Evolutionary conservation across 257 asterid genomes (phyloP), one percentile per base, ranked within the genome.

Genomic region (Fraxinus excelsior): DNA sequence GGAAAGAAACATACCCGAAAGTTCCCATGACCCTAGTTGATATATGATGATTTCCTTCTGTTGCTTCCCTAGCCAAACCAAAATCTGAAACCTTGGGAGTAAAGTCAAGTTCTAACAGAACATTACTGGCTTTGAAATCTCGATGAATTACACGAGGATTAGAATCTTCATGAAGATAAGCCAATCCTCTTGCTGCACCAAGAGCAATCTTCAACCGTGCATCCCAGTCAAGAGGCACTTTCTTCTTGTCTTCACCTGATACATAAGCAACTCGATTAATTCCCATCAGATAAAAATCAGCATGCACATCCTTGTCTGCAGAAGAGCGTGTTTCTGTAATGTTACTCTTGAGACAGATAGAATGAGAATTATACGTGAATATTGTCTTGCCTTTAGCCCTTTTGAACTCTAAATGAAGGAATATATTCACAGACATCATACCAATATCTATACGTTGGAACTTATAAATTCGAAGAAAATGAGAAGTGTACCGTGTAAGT

Each of bases 11-110:
- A 65, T 91, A 96, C 99, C 99, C 99, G 67, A 96, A 96, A 80
- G 99, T 96, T 72, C 99, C 99, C 99, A 96, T 93, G 86, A 96
- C 98, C 58, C 98, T 88, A 62, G 99, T 96, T 70, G 99, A 96
- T 72, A 96, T 88, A 83, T 91, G 98, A 71, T 89, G 86, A 79
- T 91, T 88, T 76, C 97, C 99, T 82, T 91, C 99, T 6, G 97
- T 88, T 72, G 98, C 98, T 88, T 90, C 97, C 71, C 97, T 85
- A 13, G 99, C 99, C 86, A 96, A 84, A 78, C 99, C 99, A 82
- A 96, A 96, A 86, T 96, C 99, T 12, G 99, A 89, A 74, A 96
- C 99, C 86, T 96, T 96, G 65, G 99, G 98, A 71, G 98, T 93
- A 72, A 88, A 91, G 74, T 96, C 98, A 56, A 87, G 91, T 78